phyloP scores from a whole-genome alignment of 2,329 filamentous ascomycete genomes.

The Bipolaris sorokiniana region DNA sequence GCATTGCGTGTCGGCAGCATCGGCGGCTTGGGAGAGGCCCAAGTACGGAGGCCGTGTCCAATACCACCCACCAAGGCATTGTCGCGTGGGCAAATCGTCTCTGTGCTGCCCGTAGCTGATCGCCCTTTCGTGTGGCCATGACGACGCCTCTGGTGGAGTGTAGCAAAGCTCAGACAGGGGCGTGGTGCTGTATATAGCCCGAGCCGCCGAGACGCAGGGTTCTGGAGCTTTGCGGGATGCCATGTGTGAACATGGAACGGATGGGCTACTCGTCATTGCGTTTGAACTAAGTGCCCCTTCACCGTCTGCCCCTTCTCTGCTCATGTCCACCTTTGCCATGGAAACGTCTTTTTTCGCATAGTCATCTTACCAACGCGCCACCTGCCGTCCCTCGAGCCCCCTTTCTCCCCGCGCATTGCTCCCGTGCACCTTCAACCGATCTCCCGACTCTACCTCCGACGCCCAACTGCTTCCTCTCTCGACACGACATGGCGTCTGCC shows the following conservation, averaged over 20 bases:
- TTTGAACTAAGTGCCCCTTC: constrained; percentile 22
- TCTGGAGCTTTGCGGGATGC: constrained; percentile 28
- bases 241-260: constrained; percentile 26
- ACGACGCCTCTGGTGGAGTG: constrained; percentile 4
- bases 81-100: neutral
- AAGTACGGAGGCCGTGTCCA: constrained; percentile 1
- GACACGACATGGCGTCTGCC: constrained; percentile 67
- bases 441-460: constrained; percentile 16
- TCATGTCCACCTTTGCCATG: constrained; percentile 22
- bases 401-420: constrained; percentile 19
- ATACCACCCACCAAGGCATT: neutral
- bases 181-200: constrained; percentile 18
- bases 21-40: constrained; percentile 1
- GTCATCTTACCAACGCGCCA: constrained; percentile 13
- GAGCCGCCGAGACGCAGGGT: constrained; percentile 21
- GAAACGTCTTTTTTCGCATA: constrained; percentile 19
- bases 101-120: constrained; percentile 2
- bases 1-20: neutral
- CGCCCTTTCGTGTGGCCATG: constrained; percentile 1
- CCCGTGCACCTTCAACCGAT: constrained; percentile 29
- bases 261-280: constrained; percentile 32
- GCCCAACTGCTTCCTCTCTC: constrained; percentile 26
- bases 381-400: constrained; percentile 20
- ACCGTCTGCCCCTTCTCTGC: constrained; percentile 25
- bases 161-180: constrained; percentile 20